Conservation (phyloP, 192 early-diverging fungal genomes). For the Helicostylum pulchrum region DNA sequence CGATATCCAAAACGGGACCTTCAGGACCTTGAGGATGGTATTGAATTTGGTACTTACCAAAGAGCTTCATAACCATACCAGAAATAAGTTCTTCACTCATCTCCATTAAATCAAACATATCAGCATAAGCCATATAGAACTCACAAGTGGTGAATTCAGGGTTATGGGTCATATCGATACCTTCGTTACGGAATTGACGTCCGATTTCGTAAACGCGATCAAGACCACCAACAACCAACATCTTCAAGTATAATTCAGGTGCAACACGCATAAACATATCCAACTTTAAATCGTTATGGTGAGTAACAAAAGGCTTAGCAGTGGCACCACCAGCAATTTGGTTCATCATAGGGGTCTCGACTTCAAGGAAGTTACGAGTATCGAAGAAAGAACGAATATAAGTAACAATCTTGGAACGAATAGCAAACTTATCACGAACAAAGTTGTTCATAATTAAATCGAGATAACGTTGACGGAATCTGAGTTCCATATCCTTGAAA, state of each 20-base stretch:
- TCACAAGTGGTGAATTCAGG: constrained; percentile 99
- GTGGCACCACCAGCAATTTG: constrained; percentile 97
- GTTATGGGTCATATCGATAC: constrained; percentile 98
- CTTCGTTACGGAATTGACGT: constrained; percentile 98
- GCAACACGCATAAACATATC: constrained; percentile 99
- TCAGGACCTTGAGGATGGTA: constrained; percentile 93
- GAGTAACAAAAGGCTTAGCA: constrained; percentile 98
- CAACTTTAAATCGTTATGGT: constrained; percentile 99
- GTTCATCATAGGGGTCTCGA: constrained; percentile 99
- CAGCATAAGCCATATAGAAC: constrained; percentile 99
- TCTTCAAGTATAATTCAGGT: constrained; percentile 97
- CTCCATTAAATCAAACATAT: constrained; percentile 95
- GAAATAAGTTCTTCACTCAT: constrained; percentile 85
- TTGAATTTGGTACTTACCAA: constrained; percentile 84
- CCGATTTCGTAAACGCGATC: constrained; percentile 99
- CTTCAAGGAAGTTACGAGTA: constrained; percentile 93
- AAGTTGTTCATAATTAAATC: constrained; percentile 98
- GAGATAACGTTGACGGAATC: constrained; percentile 97
- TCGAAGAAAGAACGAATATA: constrained; percentile 96
- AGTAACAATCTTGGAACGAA: constrained; percentile 90
- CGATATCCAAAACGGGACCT: constrained; percentile 75
- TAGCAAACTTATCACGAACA: constrained; percentile 93
- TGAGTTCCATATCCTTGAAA: constrained; percentile 94
- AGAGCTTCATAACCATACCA: constrained; percentile 92
- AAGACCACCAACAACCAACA: constrained; percentile 95